Conservation (phyloP, 2,329 filamentous ascomycete species). For the Neoscytalidium dimidiatum region DNA sequence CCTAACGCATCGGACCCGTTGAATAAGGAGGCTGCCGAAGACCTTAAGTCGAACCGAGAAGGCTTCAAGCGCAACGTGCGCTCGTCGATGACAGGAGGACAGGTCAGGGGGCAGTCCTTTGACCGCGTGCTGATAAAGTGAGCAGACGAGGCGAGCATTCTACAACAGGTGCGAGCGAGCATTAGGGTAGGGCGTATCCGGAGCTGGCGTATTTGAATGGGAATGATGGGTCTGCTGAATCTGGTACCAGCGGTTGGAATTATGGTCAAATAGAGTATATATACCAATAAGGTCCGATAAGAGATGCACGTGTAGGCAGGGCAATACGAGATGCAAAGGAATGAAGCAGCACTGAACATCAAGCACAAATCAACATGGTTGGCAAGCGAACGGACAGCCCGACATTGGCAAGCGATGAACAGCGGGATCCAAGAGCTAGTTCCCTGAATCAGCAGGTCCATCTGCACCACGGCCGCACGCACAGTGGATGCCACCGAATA, state of each 20-base stretch:
- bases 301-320: background rate
- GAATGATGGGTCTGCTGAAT: constrained; percentile 12
- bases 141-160: background rate
- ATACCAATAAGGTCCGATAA: constrained; percentile 10
- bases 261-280: constrained; percentile 5
- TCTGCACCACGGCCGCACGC: too few relatives aligned
- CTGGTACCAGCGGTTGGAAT: background rate
- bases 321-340: background rate
- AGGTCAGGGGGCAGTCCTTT: constrained; percentile 71
- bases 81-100: constrained; percentile 77
- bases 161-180: constrained; percentile 15
- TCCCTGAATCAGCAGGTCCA: background rate
- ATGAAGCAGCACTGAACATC: background rate
- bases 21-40: constrained; percentile 96
- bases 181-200: constrained; percentile 18
- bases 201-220: constrained; percentile 19
- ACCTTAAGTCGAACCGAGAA: constrained; percentile 82
- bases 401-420: too few relatives aligned
- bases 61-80: constrained; percentile 90
- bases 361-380: background rate
- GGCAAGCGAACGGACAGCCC: too few relatives aligned
- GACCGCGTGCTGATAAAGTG: constrained; percentile 62
- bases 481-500: background rate
- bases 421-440: too few relatives aligned
- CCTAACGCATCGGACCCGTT: constrained; percentile 96